These are phyloP conservation scores for Eucalyptus brandiana DNA, from an alignment of 345 rosid species.

Conservation along the genomic window DNA sequence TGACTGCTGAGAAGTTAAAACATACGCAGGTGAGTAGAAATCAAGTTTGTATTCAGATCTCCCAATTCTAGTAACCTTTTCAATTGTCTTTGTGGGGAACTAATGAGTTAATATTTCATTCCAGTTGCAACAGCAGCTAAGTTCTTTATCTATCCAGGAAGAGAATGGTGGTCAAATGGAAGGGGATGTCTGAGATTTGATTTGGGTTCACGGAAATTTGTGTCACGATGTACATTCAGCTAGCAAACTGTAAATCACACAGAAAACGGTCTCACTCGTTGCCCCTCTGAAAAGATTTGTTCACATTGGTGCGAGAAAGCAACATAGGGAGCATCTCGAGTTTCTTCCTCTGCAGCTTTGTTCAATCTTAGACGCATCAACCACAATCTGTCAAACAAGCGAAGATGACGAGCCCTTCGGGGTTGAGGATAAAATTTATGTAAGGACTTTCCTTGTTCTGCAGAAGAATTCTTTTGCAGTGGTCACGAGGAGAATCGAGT, in stretches of 20 bases:
- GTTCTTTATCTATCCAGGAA: not conserved
- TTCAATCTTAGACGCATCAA: not conserved
- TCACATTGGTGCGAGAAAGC: not conserved
- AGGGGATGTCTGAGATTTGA: constrained; percentile 4
- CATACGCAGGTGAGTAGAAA: constrained; percentile 37
- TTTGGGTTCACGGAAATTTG: not conserved
- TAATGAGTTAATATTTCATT: not conserved
- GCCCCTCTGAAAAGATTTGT: not conserved
- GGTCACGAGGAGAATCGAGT: not conserved
- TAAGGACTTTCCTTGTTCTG: not conserved
- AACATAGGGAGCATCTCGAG: not conserved
- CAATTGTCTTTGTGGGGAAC: not conserved
- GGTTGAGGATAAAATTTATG: not conserved
- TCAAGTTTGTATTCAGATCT: not conserved
- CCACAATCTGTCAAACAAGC: not conserved
- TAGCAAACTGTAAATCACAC: not conserved
- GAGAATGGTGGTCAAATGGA: constrained; percentile 27
- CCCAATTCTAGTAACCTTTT: not conserved
- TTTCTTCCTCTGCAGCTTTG: not conserved
- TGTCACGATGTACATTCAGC: not conserved
- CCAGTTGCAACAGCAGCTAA: constrained; percentile 9
- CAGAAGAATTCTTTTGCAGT: not conserved
- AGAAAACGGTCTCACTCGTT: not conserved
- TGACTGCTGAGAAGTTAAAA: constrained; percentile 61
- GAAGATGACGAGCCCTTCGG: not conserved